Evolutionary conservation across 495 filamentous ascomycete genomes (phyloP), one percentile per base, ranked within the genome.

Genomic region (Lasiosphaeris hirsuta): DNA sequence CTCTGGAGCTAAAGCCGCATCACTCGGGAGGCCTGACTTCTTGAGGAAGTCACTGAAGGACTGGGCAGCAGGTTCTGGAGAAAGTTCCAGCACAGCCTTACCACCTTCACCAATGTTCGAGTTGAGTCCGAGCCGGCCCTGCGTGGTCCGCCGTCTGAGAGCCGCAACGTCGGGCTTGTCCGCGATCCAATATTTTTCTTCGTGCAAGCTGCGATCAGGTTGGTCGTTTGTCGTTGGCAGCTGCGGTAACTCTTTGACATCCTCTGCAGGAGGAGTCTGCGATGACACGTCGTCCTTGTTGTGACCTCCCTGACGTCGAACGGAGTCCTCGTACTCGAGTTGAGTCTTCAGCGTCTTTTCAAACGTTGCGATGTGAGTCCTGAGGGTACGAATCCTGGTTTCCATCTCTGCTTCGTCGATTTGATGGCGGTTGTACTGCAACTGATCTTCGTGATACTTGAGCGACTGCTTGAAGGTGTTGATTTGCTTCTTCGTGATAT

Each of bases 401-500:
- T 68, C 64, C 49, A 75, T 72, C 33, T 66, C 65, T 38, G 68
- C 72, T 41, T 77, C 78, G 53, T 81, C 77, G 53, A 81, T 77
- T 56, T 82, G 78, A 43, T 81, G 73, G 17, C 66, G 70, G 41
- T 79, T 78, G 62, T 73, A 75, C 42, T 73, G 72, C 36, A 79
- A 59, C 55, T 81, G 76, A 46, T 74, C 66, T 44, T 79, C 73
- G 39, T 76, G 67, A 44, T 73, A 72, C 50, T 77, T 78, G 45
- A 80, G 65, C 36, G 70, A 65, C 23, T 67, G 64, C 61, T 77
- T 81, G 42, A 82, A 65, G 11, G 62, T 61, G 7, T 70, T 66
- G 44, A 80, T 70, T 59, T 80, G 76, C 60, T 72, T 75, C 59
- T 64, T 74, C 7, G 77, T 78, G 48, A 79, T 75, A 8, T 78